These are phyloP conservation scores for Fusarium goolgardi DNA, from an alignment of 2,329 filamentous ascomycete species.

Conservation along the genomic window DNA sequence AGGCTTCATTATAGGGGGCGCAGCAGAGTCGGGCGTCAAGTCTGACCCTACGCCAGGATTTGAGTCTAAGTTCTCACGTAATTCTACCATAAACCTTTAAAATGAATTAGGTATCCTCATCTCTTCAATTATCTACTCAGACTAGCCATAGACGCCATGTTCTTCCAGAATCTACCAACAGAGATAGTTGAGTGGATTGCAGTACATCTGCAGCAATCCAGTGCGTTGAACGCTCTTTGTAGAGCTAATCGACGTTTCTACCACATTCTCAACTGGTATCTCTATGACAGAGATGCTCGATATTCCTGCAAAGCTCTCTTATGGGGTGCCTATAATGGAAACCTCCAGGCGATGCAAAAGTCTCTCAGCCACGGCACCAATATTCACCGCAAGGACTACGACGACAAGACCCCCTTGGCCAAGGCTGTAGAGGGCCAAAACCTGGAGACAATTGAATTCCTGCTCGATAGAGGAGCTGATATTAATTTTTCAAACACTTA, in stretches of 20 bases:
- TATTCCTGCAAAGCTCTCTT: background rate
- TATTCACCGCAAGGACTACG: background rate
- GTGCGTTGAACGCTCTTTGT: background rate
- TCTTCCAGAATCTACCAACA: background rate
- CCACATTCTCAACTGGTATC: background rate
- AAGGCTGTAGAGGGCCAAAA: background rate
- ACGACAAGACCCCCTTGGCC: background rate
- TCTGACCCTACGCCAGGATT: background rate
- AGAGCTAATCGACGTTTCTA: background rate
- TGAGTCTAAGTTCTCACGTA: constrained; percentile 9
- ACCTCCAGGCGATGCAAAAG: background rate
- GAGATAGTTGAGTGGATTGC: constrained; percentile 13
- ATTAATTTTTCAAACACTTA: background rate
- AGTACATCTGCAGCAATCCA: background rate
- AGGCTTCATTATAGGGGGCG: background rate
- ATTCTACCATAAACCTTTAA: background rate
- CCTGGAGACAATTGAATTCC: background rate
- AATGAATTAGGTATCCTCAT: background rate
- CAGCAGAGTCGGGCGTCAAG: background rate
- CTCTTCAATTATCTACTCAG: fast-evolving
- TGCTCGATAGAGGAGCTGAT: background rate
- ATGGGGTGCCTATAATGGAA: background rate
- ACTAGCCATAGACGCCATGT: background rate
- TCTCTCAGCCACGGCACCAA: background rate
- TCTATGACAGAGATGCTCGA: constrained; percentile 2